These are phyloP conservation scores for Pontederia crassipes DNA, from an alignment of 176 grass and related monocot genomes.

Conservation along the genomic window DNA sequence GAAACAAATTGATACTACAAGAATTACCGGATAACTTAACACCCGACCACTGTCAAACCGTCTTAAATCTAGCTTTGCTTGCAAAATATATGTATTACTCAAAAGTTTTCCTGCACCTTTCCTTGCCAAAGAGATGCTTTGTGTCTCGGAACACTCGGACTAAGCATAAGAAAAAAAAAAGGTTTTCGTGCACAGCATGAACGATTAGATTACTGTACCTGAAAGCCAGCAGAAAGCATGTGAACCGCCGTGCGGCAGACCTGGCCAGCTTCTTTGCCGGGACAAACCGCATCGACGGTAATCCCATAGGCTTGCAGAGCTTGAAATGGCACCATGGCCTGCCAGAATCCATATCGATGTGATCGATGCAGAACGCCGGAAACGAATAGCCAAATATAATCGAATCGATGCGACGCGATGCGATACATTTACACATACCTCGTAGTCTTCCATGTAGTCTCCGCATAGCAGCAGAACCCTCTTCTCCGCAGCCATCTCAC, in stretches of 20 bases:
- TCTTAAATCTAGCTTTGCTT: no score
- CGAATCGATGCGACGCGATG: background rate
- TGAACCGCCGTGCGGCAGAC: constrained; percentile 77
- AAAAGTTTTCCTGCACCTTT: no score
- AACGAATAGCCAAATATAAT: constrained; percentile 3
- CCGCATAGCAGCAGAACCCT: constrained; percentile 81
- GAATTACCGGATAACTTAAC: no score
- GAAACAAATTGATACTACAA: no score
- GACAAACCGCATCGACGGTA: constrained; percentile 68
- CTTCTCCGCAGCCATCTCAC: constrained; percentile 40
- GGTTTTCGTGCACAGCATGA: no score
- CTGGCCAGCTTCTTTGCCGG: constrained; percentile 79
- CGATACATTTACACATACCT: constrained; percentile 26
- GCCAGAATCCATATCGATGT: constrained; percentile 17
- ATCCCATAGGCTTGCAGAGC: constrained; percentile 83
- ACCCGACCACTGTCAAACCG: no score
- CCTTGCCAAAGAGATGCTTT: no score
- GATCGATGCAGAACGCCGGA: background rate
- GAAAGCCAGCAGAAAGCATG: constrained; percentile 10
- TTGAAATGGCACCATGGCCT: constrained; percentile 98
- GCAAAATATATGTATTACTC: no score
- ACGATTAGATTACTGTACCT: no score
- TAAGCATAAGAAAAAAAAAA: no score
- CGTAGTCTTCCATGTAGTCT: constrained; percentile 87
- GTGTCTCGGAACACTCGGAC: no score